Evolutionary conservation across 495 filamentous ascomycete species (phyloP).

Genomic region (Aspergillus sclerotiicarbonarius): DNA sequence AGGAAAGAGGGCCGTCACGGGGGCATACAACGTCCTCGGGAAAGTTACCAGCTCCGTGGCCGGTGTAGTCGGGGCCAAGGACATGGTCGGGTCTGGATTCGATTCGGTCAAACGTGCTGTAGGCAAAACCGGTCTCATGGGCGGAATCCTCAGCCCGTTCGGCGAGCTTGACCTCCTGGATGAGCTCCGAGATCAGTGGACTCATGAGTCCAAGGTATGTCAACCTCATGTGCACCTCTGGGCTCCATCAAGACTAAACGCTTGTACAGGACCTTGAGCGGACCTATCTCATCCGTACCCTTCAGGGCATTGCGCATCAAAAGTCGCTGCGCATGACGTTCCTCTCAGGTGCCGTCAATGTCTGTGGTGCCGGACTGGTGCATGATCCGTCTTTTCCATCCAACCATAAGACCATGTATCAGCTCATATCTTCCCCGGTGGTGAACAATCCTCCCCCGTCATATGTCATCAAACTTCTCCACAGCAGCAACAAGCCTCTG

Average conservation of each 20-base stretch:
- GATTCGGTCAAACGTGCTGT: constrained; percentile 93
- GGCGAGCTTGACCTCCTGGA: constrained; percentile 96
- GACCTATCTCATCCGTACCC: constrained; percentile 92
- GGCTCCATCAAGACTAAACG: background rate
- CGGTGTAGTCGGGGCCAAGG: constrained; percentile 91
- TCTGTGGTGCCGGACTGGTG: constrained; percentile 87
- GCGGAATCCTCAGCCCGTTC: constrained; percentile 88
- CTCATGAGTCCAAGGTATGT: constrained; percentile 86
- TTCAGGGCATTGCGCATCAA: constrained; percentile 91
- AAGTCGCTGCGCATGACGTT: constrained; percentile 96
- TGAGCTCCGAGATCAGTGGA: constrained; percentile 95
- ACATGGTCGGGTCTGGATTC: constrained; percentile 86
- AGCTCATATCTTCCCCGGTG: constrained; percentile 87
- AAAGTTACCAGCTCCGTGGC: constrained; percentile 93
- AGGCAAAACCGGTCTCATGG: constrained; percentile 92
- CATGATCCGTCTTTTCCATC: constrained; percentile 88
- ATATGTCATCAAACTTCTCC: constrained; percentile 88
- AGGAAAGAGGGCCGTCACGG: constrained; percentile 92
- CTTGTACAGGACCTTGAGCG: constrained; percentile 74
- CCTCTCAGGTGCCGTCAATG: constrained; percentile 87
- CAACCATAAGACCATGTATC: constrained; percentile 99
- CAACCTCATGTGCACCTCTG: background rate
- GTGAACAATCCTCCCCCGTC: constrained; percentile 81
- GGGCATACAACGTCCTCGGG: constrained; percentile 89
- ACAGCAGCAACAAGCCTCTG: constrained; percentile 78